phyloP scores from a whole-genome alignment of 805 yeast species.

The Huiozyma sinensis region DNA sequence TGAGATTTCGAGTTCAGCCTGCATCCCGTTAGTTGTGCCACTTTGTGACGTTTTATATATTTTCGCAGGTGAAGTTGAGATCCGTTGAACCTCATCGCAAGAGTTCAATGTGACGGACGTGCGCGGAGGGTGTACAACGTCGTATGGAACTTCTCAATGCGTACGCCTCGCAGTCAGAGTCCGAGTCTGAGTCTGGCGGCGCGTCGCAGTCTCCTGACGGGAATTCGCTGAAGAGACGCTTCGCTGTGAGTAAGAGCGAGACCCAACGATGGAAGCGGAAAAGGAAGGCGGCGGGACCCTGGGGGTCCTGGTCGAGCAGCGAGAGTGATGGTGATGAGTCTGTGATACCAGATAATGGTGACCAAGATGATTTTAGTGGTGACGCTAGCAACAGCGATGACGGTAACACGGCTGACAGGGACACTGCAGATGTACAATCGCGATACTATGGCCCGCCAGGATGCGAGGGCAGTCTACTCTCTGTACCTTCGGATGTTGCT shows the following conservation, averaged over 20 bases:
- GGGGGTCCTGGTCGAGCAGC: constrained; percentile 24
- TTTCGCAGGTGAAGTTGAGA: no score
- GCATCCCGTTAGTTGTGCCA: no score
- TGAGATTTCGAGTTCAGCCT: no score
- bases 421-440: constrained; percentile 1
- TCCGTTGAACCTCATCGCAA: no score
- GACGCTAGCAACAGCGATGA: not conserved
- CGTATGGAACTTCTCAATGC: constrained; percentile 14
- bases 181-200: constrained; percentile 1
- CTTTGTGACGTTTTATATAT: no score
- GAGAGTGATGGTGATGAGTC: constrained; percentile 5
- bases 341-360: not conserved
- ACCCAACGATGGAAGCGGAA: constrained; percentile 10
- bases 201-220: not conserved
- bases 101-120: no score
- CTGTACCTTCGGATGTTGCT: constrained; percentile 41
- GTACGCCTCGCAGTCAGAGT: constrained; percentile 13
- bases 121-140: no score
- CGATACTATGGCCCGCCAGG: not conserved
- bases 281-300: constrained; percentile 21
- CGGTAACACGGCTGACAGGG: not conserved
- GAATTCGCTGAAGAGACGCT: not conserved
- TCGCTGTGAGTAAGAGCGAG: constrained; percentile 9
- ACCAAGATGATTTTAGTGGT: not conserved
- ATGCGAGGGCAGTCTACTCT: constrained; percentile 15